These are phyloP conservation scores for Pseudogymnoascus sp. DNA, from an alignment of 2,329 filamentous ascomycete species.

Conservation along the genomic window DNA sequence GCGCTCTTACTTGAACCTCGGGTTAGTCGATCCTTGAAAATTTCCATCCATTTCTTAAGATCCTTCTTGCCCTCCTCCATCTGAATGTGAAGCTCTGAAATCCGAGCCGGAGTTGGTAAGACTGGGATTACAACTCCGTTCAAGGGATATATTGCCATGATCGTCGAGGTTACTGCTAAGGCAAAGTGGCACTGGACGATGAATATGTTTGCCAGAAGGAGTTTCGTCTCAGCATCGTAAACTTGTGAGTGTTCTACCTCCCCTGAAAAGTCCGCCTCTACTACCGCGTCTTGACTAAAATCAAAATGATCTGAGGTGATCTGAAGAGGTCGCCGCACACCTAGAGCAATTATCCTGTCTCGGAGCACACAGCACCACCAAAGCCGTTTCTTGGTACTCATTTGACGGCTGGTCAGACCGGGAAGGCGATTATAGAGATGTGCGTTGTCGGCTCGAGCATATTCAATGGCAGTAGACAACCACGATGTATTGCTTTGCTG, in stretches of 20 bases:
- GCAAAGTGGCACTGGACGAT: background rate
- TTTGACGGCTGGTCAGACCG: background rate
- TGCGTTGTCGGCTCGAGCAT: background rate
- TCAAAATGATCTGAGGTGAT: background rate
- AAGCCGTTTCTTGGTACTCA: background rate
- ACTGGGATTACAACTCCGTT: background rate
- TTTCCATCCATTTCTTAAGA: background rate
- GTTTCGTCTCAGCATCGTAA: background rate
- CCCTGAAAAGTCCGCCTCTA: background rate
- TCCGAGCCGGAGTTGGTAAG: background rate
- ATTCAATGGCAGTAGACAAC: background rate
- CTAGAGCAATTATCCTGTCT: background rate
- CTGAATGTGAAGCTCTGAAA: background rate
- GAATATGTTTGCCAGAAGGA: background rate
- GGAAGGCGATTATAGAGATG: background rate
- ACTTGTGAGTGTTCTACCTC: background rate
- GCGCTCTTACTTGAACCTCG: background rate
- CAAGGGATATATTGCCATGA: background rate
- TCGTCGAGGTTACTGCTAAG: background rate
- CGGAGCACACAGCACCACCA: background rate
- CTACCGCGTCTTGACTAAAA: background rate
- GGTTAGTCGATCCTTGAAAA: background rate
- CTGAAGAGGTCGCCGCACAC: background rate
- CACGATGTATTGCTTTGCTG: background rate
- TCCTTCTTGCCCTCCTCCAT: background rate